Conservation (phyloP, 2,329 filamentous ascomycete genomes). For the Fusarium longipes region DNA sequence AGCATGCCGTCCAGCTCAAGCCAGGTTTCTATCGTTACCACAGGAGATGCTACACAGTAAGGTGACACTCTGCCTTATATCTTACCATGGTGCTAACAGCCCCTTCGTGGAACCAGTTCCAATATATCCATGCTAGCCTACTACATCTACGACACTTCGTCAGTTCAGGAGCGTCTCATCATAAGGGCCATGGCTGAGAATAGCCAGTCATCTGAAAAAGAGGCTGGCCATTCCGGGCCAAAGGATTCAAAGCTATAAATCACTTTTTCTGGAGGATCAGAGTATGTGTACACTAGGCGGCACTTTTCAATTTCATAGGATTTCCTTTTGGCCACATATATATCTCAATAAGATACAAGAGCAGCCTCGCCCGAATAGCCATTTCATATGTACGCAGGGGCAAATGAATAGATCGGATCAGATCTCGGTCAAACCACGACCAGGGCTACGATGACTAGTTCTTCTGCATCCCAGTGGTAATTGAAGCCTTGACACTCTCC, state of each 20-base stretch:
- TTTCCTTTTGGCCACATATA: neutral
- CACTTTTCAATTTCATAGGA: neutral
- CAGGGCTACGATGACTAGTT: neutral
- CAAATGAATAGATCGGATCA: neutral
- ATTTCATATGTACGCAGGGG: neutral
- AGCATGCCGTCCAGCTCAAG: constrained; percentile 15
- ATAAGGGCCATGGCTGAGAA: neutral
- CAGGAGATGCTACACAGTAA: constrained; percentile 1
- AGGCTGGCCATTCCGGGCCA: neutral
- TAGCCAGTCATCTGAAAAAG: neutral
- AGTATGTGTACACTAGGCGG: neutral
- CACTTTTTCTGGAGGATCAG: neutral
- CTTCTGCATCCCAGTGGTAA: neutral
- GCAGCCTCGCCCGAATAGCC: neutral
- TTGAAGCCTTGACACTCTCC: neutral
- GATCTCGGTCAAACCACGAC: neutral
- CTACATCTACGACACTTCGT: constrained; percentile 15
- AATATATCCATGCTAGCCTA: neutral
- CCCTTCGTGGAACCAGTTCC: neutral
- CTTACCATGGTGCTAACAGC: neutral
- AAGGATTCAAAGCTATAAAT: constrained; percentile 8
- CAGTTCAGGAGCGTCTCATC: constrained; percentile 13
- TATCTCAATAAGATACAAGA: neutral
- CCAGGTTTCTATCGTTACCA: neutral
- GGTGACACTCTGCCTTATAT: neutral